phyloP scores from a whole-genome alignment of 1,284 basidiomycete genomes.

The Ustilago esculenta region DNA sequence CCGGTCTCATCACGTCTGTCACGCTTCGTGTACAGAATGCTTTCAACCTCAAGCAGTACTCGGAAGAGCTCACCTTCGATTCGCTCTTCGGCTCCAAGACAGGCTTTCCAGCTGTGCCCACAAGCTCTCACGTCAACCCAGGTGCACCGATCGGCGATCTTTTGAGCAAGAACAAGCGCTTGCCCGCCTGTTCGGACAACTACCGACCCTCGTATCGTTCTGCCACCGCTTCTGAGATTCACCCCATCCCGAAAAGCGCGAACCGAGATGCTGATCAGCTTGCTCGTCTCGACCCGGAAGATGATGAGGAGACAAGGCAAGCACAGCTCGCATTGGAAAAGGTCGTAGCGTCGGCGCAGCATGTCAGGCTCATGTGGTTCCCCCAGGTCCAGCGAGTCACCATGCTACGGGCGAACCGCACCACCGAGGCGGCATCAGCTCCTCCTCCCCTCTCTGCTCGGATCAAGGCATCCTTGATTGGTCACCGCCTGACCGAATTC shows the following conservation, averaged over 20 bases:
- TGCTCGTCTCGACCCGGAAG: constrained; percentile 31
- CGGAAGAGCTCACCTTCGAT: constrained; percentile 76
- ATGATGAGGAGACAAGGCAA: constrained; percentile 63
- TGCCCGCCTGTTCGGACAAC: constrained; percentile 36
- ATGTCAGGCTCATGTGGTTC: constrained; percentile 95
- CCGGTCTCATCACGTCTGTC: constrained; percentile 85
- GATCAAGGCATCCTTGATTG: constrained; percentile 36
- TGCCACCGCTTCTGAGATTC: constrained; percentile 24
- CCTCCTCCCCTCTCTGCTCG: constrained; percentile 17
- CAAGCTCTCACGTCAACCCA: constrained; percentile 15
- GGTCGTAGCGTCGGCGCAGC: constrained; percentile 73
- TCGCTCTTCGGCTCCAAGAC: constrained; percentile 70
- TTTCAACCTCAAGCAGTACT: constrained; percentile 83
- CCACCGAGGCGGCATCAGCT: constrained; percentile 70
- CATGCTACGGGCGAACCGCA: constrained; percentile 79
- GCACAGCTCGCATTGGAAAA: constrained; percentile 71
- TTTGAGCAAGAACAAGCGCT: constrained; percentile 47
- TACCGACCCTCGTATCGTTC: constrained; percentile 38
- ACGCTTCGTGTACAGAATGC: constrained; percentile 82
- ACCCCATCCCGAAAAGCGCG: constrained; percentile 28
- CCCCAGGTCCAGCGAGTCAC: constrained; percentile 81
- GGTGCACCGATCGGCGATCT: constrained; percentile 45
- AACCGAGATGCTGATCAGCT: constrained; percentile 26
- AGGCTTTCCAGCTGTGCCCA: constrained; percentile 29
- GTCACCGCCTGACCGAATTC: constrained; percentile 43